Evolutionary conservation across 2,329 filamentous ascomycete genomes (phyloP).

Genomic region (Sporothrix phasma): DNA sequence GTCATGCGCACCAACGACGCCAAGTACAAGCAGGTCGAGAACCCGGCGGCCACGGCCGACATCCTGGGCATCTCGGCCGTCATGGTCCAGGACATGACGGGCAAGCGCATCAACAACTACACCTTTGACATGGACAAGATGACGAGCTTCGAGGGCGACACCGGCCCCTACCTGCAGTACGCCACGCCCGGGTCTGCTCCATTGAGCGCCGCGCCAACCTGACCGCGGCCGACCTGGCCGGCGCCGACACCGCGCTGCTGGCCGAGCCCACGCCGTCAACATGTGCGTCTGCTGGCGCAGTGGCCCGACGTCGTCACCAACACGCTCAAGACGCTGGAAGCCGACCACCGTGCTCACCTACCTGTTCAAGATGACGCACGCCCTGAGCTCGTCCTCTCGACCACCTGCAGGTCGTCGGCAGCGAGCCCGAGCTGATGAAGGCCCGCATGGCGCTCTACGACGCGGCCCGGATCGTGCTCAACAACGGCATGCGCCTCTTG

Average conservation of each 20-base stretch:
- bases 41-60: conserved; percentile 75
- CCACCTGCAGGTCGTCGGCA: conserved; percentile 71
- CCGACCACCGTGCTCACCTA: conserved; percentile 50
- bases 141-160: conserved; percentile 78
- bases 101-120: conserved; percentile 66
- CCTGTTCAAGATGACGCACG: conserved; percentile 79
- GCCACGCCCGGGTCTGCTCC: conserved; percentile 64
- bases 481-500: conserved; percentile 74
- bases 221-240: conserved; percentile 45
- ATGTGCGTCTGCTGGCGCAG: conserved; percentile 68
- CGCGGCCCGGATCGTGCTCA: conserved; percentile 61
- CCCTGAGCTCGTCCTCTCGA: conserved; percentile 73
- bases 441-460: conserved; percentile 72
- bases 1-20: conserved; percentile 84
- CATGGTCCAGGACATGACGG: conserved; percentile 97
- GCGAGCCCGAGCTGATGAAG: conserved; percentile 59
- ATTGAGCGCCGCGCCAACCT: conserved; percentile 50
- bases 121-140: conserved; percentile 72
- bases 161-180: conserved; percentile 77
- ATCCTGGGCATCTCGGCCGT: conserved; percentile 86
- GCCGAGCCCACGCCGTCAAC: conserved; percentile 62
- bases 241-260: conserved; percentile 57
- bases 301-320: conserved; percentile 81
- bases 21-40: conserved; percentile 83
- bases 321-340: conserved; percentile 70